Conservation (phyloP, 2,329 filamentous ascomycete species). For the Penicillium hordei region DNA sequence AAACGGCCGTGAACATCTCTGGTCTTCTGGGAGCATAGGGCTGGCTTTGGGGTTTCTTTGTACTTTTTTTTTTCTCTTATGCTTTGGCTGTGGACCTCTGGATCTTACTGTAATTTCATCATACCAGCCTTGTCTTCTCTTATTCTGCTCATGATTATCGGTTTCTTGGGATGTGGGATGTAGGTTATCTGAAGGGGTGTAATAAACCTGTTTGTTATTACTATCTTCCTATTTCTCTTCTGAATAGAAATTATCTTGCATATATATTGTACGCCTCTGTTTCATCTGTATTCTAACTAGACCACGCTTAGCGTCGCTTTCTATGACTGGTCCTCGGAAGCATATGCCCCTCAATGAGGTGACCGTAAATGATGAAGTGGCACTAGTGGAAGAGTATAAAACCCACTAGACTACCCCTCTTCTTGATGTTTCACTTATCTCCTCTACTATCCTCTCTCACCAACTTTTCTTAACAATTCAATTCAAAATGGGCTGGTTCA, state of each 20-base stretch:
- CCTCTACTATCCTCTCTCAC: neutral
- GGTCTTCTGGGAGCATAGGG: constrained; percentile 19
- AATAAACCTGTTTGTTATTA: neutral
- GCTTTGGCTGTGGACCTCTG: constrained; percentile 1
- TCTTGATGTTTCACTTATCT: neutral
- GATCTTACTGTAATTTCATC: constrained; percentile 18
- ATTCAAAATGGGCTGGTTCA: constrained; percentile 29
- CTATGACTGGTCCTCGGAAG: neutral
- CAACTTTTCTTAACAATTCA: neutral
- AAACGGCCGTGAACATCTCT: constrained; percentile 16
- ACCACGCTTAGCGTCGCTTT: neutral
- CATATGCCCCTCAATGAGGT: constrained; percentile 1
- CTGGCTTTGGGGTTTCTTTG: constrained; percentile 8
- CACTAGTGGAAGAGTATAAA: constrained; percentile 2
- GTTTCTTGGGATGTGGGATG: neutral
- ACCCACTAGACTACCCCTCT: neutral
- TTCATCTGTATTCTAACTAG: neutral
- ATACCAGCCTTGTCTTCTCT: constrained; percentile 16
- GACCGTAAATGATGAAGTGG: neutral
- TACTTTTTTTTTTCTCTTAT: constrained; percentile 11
- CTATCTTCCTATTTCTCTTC: neutral
- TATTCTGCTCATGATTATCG: constrained; percentile 1
- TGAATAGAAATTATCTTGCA: neutral
- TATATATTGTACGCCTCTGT: neutral
- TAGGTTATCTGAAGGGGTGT: neutral